Evolutionary conservation across 2,329 filamentous ascomycete species (phyloP).

Genomic region (Remersonia thermophila): DNA sequence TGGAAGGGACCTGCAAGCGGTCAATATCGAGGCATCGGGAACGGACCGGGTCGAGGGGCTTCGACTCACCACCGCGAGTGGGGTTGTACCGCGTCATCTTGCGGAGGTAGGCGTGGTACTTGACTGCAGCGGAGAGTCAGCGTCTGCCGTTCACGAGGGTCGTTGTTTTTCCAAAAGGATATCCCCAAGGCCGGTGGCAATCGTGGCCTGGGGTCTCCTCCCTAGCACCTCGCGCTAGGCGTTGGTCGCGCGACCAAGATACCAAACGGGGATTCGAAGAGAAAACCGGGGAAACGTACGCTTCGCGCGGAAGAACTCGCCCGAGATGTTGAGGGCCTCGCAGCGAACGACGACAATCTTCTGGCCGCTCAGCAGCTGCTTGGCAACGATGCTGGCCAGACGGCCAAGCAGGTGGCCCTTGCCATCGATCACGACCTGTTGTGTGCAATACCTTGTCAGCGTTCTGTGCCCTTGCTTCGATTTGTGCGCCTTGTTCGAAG

Average conservation of each 20-base stretch:
- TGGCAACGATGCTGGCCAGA: conserved; percentile 93
- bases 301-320: conserved; percentile 99
- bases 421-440: conserved; percentile 96
- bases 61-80: conserved; percentile 78
- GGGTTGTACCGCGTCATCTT: conserved; percentile 99
- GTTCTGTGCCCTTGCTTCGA: conserved; percentile 7
- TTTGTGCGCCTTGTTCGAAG: too few relatives aligned
- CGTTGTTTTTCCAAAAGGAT: neutral
- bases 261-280: neutral
- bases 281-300: conserved; percentile 56
- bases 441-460: conserved; percentile 23
- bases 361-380: conserved; percentile 97
- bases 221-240: too few relatives aligned
- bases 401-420: conserved; percentile 99
- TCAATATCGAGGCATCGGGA: conserved; percentile 22
- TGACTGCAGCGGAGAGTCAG: conserved; percentile 62
- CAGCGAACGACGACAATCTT: conserved; percentile 99
- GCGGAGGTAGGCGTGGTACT: conserved; percentile 99
- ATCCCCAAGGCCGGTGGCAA: neutral
- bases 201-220: too few relatives aligned
- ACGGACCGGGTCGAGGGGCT: conserved; percentile 1
- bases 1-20: conserved; percentile 77
- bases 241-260: too few relatives aligned
- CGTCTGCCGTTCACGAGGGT: conserved; percentile 6
- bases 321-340: conserved; percentile 99